Conservation (phyloP, 1,284 basidiomycete genomes). For the Ustilago cynodontis region DNA sequence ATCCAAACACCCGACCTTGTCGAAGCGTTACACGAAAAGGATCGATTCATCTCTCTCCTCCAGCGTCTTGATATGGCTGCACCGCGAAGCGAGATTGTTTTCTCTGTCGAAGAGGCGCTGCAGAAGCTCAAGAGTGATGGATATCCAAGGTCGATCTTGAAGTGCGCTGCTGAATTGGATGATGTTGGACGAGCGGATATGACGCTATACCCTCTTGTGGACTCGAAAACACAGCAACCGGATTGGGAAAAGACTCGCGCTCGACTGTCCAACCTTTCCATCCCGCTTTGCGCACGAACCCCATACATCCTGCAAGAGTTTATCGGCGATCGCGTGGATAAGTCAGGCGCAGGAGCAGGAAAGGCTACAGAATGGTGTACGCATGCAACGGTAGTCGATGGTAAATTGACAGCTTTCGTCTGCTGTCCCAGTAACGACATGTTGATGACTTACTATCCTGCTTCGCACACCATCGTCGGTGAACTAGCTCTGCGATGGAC, state of each 20-base stretch:
- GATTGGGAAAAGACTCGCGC: constrained; percentile 51
- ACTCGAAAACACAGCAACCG: constrained; percentile 9
- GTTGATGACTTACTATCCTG: constrained; percentile 72
- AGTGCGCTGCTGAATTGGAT: constrained; percentile 70
- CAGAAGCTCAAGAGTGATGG: constrained; percentile 54
- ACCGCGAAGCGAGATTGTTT: constrained; percentile 68
- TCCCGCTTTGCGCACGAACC: constrained; percentile 51
- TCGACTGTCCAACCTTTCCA: constrained; percentile 41
- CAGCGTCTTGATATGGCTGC: constrained; percentile 69
- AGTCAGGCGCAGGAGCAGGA: neutral
- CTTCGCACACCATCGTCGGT: constrained; percentile 65
- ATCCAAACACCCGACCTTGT: constrained; percentile 71
- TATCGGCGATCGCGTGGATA: constrained; percentile 61
- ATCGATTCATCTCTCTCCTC: constrained; percentile 68
- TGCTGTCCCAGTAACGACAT: constrained; percentile 72
- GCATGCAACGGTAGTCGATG: constrained; percentile 71
- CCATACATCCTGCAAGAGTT: constrained; percentile 68
- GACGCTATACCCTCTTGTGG: constrained; percentile 70
- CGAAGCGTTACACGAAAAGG: constrained; percentile 71
- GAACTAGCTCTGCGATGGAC: constrained; percentile 70
- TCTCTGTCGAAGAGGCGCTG: constrained; percentile 68
- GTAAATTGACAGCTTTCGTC: constrained; percentile 71
- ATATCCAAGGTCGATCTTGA: constrained; percentile 60
- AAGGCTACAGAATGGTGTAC: constrained; percentile 71
- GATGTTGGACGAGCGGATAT: constrained; percentile 71